Base-by-base conservation (phyloP, 805 yeast genomes). In the Kluyveromyces siamensis region DNA sequence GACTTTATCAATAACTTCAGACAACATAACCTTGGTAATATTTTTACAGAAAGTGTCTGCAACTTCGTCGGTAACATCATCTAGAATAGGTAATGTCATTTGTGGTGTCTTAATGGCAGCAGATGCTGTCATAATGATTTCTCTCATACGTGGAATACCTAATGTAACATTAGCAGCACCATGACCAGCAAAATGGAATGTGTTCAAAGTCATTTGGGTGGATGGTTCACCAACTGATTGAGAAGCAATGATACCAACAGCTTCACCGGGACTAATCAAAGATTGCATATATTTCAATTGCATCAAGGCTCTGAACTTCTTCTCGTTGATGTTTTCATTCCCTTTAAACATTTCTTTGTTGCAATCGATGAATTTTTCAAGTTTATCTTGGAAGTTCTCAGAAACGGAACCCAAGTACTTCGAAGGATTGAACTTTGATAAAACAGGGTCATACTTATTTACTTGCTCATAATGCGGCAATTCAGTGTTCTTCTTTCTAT, bases 91-190 rank as follows among this genome's bases (percentile, higher is more conserved):
- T 58, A 93, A 73, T 3, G 93, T 81, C 99, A 93, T 93, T 72
- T 93, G 98, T 41, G 99, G 99, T n/a, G 99, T 93, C 73, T 88
- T 87, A 63, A 93, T 93, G 44, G 85, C 72, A 19, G 96, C 81
- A 51, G 96, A 87, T 18, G 99, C 99, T 11, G 99, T 95, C 99
- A 93, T 93, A 66, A 93, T 89, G 69, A 93, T 93, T 78, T 93
- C 99, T 80, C 99, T 85, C 87, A 93, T 83, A 80, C 99, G 96
- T 40, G 99, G 99, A 65, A 93, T 93, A 85, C 99, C 99, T 61
- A 93, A 77, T 0, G 99, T 93, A 55, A 93, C 99, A 71, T 93
- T 93, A 42, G 99, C 99, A 50, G 99, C 99, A 81, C 99, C 99
- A 73, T 95, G 99, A 68, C 99, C 99, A 60, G 99, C 99, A 64